A percentile compares a stretch with the other conserved stretches of the same genome.
phyloP scores from a whole-genome alignment of 2,329 filamentous ascomycete species.

The Epichloe baconii region DNA sequence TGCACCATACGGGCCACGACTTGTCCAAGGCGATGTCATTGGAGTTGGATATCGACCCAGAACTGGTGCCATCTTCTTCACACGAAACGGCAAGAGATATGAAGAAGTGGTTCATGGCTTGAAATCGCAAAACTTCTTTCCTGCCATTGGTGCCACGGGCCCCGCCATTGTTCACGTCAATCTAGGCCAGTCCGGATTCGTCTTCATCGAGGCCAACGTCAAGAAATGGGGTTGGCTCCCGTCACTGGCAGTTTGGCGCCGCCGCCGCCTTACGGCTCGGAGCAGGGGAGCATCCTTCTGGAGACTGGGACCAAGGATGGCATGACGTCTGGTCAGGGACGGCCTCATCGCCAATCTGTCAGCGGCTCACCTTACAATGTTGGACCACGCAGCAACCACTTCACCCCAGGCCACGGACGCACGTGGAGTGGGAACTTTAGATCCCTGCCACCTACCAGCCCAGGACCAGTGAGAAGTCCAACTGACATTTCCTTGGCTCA shows the following conservation, averaged over 20 bases:
- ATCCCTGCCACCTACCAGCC: conserved; percentile 64
- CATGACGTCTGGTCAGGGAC: conserved; percentile 30
- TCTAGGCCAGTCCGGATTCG: conserved; percentile 93
- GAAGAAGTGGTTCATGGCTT: conserved; percentile 89
- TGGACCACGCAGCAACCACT: conserved; percentile 31
- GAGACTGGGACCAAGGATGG: conserved; percentile 65
- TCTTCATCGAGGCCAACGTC: conserved; percentile 98
- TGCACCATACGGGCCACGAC: conserved; percentile 68
- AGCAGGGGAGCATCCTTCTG: conserved; percentile 89
- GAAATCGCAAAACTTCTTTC: conserved; percentile 94
- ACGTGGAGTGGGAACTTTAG: conserved; percentile 69
- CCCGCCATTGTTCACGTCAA: conserved; percentile 91
- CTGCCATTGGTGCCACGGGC: conserved; percentile 89
- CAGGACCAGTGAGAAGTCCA: conserved; percentile 77
- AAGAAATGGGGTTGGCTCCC: conserved; percentile 97
- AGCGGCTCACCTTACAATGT: conserved; percentile 22
- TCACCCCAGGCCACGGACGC: conserved; percentile 54
- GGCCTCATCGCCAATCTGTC: conserved; percentile 33
- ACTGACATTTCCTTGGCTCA: conserved; percentile 93
- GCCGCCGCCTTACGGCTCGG: conserved; percentile 90
- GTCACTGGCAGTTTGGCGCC: conserved; percentile 92
- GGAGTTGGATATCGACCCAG: conserved; percentile 90
- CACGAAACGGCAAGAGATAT: conserved; percentile 91
- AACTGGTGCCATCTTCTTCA: conserved; percentile 94
- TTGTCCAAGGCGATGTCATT: conserved; percentile 88